Percentiles rank a stretch among this genome's conserved stretches.
phyloP scores from a whole-genome alignment of 257 asterid genomes.

The Anisodus acutangulus region DNA sequence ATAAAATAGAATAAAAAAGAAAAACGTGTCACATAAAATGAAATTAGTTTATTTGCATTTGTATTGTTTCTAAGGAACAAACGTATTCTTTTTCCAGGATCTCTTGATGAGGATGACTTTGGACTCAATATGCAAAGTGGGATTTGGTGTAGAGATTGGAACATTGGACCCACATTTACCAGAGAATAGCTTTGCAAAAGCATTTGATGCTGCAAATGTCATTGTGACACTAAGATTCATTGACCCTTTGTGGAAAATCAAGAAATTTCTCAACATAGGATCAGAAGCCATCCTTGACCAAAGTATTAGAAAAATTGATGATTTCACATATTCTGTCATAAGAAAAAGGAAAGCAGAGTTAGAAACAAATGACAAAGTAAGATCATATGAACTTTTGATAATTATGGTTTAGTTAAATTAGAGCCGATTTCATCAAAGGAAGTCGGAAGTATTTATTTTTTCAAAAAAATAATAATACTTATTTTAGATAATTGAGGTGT shows the following conservation, averaged over 20 bases:
- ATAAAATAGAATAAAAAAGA: background rate
- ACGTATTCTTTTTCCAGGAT: conserved; percentile 36
- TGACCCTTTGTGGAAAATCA: conserved; percentile 83
- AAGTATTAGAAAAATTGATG: conserved; percentile 69
- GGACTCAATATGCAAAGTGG: conserved; percentile 93
- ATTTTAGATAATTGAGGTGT: background rate
- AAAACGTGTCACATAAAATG: background rate
- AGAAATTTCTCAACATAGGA: conserved; percentile 75
- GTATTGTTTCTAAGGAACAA: background rate
- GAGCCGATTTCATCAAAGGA: background rate
- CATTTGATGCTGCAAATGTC: conserved; percentile 83
- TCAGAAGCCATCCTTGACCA: conserved; percentile 83
- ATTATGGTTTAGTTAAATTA: background rate
- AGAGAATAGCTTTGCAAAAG: conserved; percentile 71
- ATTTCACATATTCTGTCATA: conserved; percentile 84
- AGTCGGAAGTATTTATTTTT: too few relatives aligned
- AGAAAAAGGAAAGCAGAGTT: conserved; percentile 70
- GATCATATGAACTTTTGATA: background rate
- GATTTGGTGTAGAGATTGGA: conserved; percentile 93
- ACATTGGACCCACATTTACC: conserved; percentile 65
- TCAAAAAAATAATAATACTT: background rate
- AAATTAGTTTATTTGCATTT: background rate
- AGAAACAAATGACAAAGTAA: conserved; percentile 36
- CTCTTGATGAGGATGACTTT: conserved; percentile 63
- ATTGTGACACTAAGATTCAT: conserved; percentile 84